Percentiles rank a stretch among this genome's conserved stretches.
These are phyloP conservation scores for Xylaria sp. DNA, from an alignment of 2,329 filamentous ascomycete genomes.

Conservation along the genomic window DNA sequence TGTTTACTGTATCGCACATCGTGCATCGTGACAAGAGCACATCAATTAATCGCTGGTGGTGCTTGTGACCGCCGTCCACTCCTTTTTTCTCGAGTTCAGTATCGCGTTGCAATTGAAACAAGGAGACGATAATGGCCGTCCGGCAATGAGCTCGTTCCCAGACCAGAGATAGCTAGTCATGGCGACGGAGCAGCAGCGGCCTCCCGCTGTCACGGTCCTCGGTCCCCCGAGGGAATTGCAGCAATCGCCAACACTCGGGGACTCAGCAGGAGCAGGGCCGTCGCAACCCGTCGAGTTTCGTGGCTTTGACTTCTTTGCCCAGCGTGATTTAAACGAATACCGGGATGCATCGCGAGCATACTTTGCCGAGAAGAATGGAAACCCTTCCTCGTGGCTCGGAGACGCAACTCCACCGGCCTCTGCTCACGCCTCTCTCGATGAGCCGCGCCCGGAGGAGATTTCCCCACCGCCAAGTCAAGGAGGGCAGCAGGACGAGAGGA, in stretches of 20 bases:
- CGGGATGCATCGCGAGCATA: constrained; percentile 47
- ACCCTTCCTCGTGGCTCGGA: constrained; percentile 49
- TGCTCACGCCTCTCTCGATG: constrained; percentile 38
- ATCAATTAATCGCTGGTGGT: constrained; percentile 24
- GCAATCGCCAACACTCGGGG: constrained; percentile 27
- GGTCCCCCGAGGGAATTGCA: constrained; percentile 36
- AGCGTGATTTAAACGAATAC: constrained; percentile 48
- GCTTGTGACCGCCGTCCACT: constrained; percentile 43
- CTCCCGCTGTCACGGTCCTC: constrained; percentile 28
- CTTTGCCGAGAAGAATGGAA: constrained; percentile 38
- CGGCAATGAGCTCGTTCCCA: constrained; percentile 39
- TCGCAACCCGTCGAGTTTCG: constrained; percentile 47
- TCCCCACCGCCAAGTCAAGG: constrained; percentile 18
- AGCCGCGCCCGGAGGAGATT: constrained; percentile 18
- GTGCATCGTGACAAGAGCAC: constrained; percentile 11
- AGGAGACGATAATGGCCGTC: constrained; percentile 17
- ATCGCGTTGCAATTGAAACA: not conserved
- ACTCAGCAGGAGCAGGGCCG: constrained; percentile 18
- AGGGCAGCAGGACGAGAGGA: constrained; percentile 32
- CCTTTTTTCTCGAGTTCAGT: constrained; percentile 30
- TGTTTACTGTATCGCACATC: constrained; percentile 18
- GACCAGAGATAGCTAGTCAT: constrained; percentile 39
- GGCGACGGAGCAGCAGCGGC: constrained; percentile 40
- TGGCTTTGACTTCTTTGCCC: constrained; percentile 49
- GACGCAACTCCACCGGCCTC: constrained; percentile 48